Conservation (phyloP, 768 basidiomycete genomes). For the Rhodotorula toruloides region DNA sequence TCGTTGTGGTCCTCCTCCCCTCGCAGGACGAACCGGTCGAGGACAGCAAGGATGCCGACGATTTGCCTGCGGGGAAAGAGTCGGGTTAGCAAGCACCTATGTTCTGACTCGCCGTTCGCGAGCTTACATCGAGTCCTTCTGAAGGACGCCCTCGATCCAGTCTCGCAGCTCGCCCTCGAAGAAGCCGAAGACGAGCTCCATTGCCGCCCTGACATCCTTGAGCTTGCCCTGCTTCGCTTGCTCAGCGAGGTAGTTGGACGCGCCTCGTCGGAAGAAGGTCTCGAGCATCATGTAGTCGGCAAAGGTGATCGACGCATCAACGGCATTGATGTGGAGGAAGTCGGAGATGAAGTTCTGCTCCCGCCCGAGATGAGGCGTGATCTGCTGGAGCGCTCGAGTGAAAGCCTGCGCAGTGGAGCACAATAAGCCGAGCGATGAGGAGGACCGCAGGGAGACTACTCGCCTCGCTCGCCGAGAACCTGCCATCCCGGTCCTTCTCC, state of each 20-base stretch:
- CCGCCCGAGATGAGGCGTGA: slow-evolving; percentile 66
- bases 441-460: slow-evolving; percentile 25
- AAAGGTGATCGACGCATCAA: slow-evolving; percentile 65
- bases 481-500: slow-evolving; percentile 53
- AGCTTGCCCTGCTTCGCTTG: slow-evolving; percentile 53
- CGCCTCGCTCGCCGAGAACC: slow-evolving; percentile 68
- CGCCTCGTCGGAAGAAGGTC: slow-evolving; percentile 87
- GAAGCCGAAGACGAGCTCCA: slow-evolving; percentile 96
- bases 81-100: neutral
- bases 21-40: slow-evolving; percentile 71
- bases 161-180: slow-evolving; percentile 71
- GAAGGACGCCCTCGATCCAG: slow-evolving; percentile 75
- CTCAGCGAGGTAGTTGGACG: slow-evolving; percentile 58
- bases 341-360: slow-evolving; percentile 86
- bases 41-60: slow-evolving; percentile 68
- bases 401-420: slow-evolving; percentile 73
- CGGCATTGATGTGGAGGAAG: slow-evolving; percentile 86
- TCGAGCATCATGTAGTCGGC: slow-evolving; percentile 93
- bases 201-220: slow-evolving; percentile 62
- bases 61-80: slow-evolving; percentile 61
- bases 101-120: neutral
- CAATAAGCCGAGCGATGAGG: neutral
- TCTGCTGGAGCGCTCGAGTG: slow-evolving; percentile 65
- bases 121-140: slow-evolving; percentile 66
- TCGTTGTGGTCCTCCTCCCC: slow-evolving; percentile 73